These are phyloP conservation scores for Polyplosphaeria fusca DNA, from an alignment of 495 filamentous ascomycete genomes.

Conservation along the genomic window DNA sequence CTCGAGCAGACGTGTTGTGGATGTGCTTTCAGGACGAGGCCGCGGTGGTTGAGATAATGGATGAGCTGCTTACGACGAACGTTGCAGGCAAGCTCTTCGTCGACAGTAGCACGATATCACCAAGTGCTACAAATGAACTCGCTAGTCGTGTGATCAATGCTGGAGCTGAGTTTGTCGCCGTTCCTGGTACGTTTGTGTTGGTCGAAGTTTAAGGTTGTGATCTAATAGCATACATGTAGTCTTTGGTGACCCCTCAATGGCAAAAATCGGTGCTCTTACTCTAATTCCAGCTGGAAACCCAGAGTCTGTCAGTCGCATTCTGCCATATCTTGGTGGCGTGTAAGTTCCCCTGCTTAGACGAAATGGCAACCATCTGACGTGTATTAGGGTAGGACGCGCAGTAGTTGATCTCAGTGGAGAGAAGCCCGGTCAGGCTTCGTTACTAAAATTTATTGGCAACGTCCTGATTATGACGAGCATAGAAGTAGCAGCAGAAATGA, in stretches of 20 bases:
- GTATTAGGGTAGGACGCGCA: background rate
- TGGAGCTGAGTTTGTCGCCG: constrained; percentile 70
- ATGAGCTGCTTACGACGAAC: background rate
- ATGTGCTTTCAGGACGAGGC: background rate
- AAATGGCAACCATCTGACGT: too few relatives aligned
- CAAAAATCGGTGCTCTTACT: background rate
- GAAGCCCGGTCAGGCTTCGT: constrained; percentile 48
- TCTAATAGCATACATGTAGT: too few relatives aligned
- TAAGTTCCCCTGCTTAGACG: too few relatives aligned
- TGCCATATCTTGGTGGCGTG: background rate
- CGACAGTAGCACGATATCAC: constrained; percentile 52
- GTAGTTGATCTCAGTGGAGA: background rate
- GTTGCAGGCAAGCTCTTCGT: background rate
- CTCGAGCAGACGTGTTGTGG: background rate
- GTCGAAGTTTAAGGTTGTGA: too few relatives aligned
- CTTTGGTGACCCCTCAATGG: background rate
- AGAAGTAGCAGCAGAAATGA: constrained; percentile 68
- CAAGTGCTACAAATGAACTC: constrained; percentile 65
- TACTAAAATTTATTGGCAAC: constrained; percentile 79
- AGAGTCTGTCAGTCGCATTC: background rate
- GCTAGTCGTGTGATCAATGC: constrained; percentile 52
- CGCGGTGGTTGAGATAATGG: background rate
- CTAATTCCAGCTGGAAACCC: background rate
- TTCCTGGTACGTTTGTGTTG: constrained; percentile 52
- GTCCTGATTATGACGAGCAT: constrained; percentile 79